Base-by-base conservation (phyloP, 768 basidiomycete genomes). In the Naganishia kalamii region DNA sequence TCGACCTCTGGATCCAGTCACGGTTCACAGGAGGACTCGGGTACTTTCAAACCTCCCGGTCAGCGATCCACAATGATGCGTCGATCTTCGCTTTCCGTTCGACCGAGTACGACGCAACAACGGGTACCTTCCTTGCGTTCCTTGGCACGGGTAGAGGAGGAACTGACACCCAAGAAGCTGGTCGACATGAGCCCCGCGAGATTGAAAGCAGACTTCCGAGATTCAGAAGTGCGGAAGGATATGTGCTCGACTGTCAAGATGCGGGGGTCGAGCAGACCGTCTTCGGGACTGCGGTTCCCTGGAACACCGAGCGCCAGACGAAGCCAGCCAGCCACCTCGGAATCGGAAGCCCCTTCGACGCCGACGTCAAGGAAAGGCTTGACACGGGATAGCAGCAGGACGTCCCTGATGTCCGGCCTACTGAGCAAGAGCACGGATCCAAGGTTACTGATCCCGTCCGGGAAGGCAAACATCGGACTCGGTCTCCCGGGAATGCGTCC, bases 151-250 rank as follows among this genome's bases (percentile, higher is more conserved):
- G 54, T 57, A 21, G 54, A 57, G 13, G 54, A 57, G 30, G 54
- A 57, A 41, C 37, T 57, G 5, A 57, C 54, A 2, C 54, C 54
- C 35, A 57, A 57, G 19, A 57, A 57, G 21, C 37, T 57, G 21
- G 54, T 57, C 17, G 54, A 57, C 23, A 57, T 57, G 54, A 57
- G 54, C 13, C 54, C 54, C 40, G 54, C 54, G 7, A 57, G 54
- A 21, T 25, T 57, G 21, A 57, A 57, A 27, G 54, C 54, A 19
- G 54, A 57, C 23, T 57, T 57, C 13, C 23, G 37, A 13, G 54
- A 57, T 32, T 57, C 54, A 15, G 54, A 23, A 41, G 54, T 57
- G 35, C 27, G 21, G 33, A 35, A 37, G 10, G 54, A 40, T 21
- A 57, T 57, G 54, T 37, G 54, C 23, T 57, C 54, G 19, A 57